Percentiles rank a stretch among this genome's conserved stretches.
These are phyloP conservation scores for Macrocystidia cucumis DNA, from an alignment of 1,284 basidiomycete genomes.

Conservation along the genomic window DNA sequence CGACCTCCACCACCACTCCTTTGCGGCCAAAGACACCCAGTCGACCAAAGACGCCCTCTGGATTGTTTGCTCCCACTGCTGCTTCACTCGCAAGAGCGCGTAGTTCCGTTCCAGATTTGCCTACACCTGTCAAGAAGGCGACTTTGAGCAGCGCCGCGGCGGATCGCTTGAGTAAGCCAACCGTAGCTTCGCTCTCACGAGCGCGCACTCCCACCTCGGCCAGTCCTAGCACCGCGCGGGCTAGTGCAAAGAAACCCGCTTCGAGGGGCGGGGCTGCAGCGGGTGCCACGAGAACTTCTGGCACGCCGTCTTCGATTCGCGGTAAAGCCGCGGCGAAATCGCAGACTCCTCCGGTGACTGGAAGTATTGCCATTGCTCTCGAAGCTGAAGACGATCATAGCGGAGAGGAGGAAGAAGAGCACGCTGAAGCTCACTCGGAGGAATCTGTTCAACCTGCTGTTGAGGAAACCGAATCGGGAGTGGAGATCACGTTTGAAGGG, in stretches of 20 bases:
- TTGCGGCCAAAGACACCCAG: slow-evolving; percentile 23
- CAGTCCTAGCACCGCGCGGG: slow-evolving; percentile 16
- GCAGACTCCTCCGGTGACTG: slow-evolving; percentile 8
- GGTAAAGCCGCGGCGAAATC: slow-evolving; percentile 2
- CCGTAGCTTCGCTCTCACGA: slow-evolving; percentile 57
- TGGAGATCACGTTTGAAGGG: too few species aligned
- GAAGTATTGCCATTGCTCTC: slow-evolving; percentile 10
- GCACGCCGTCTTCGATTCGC: slow-evolving; percentile 11
- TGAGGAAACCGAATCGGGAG: too few species aligned
- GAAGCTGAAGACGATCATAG: slow-evolving; percentile 12
- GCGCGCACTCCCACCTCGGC: slow-evolving; percentile 18
- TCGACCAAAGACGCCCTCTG: slow-evolving; percentile 50
- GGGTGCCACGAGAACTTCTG: slow-evolving; percentile 8
- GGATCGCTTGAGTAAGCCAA: slow-evolving; percentile 67
- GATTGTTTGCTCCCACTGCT: slow-evolving; percentile 70
- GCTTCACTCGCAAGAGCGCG: slow-evolving; percentile 65
- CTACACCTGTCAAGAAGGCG: slow-evolving; percentile 44
- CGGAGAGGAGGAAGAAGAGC: slow-evolving; percentile 8
- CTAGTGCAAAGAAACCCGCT: slow-evolving; percentile 13
- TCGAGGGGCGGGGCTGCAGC: slow-evolving; percentile 10
- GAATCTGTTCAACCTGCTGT: too few species aligned
- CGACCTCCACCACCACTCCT: slow-evolving; percentile 15
- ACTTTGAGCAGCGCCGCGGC: slow-evolving; percentile 38
- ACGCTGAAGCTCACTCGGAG: not conserved
- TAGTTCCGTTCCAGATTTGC: slow-evolving; percentile 35